phyloP scores from a whole-genome alignment of 257 asterid species.

The Cordia subcordata region DNA sequence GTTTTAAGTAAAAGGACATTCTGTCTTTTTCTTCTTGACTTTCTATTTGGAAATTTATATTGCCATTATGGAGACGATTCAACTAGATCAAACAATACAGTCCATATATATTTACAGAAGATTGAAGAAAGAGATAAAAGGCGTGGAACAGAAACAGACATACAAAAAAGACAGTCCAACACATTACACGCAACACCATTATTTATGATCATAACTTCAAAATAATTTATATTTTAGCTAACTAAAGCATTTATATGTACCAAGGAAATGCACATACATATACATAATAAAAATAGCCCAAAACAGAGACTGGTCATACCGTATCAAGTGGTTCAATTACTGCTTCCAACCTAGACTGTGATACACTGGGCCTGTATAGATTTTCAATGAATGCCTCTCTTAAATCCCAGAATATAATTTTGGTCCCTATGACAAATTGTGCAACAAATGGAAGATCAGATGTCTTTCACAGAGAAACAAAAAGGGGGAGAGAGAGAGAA shows the following conservation, averaged over 20 bases:
- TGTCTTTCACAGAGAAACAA: constrained; percentile 4
- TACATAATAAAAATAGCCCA: neutral
- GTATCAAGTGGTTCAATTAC: constrained; percentile 77
- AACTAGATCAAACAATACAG: too few relatives aligned
- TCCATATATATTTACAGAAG: too few relatives aligned
- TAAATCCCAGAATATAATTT: constrained; percentile 88
- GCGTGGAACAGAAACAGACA: too few relatives aligned
- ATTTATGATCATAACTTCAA: neutral
- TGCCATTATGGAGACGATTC: too few relatives aligned
- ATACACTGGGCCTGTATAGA: constrained; percentile 76
- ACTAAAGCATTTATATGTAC: neutral
- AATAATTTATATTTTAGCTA: too few relatives aligned
- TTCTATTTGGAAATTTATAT: too few relatives aligned
- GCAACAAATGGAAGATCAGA: constrained; percentile 12
- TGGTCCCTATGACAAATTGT: constrained; percentile 50
- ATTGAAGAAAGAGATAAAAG: too few relatives aligned
- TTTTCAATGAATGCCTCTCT: constrained; percentile 81
- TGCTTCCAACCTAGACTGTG: constrained; percentile 74
- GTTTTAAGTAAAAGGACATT: too few relatives aligned
- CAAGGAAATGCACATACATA: neutral
- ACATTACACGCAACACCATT: neutral
- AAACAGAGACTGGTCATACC: constrained; percentile 39
- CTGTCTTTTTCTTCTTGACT: too few relatives aligned
- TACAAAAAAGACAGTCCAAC: too few relatives aligned
- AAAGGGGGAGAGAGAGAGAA: neutral